Base-by-base conservation (phyloP, 495 filamentous ascomycete genomes). In the Lindgomyces ingoldianus region DNA sequence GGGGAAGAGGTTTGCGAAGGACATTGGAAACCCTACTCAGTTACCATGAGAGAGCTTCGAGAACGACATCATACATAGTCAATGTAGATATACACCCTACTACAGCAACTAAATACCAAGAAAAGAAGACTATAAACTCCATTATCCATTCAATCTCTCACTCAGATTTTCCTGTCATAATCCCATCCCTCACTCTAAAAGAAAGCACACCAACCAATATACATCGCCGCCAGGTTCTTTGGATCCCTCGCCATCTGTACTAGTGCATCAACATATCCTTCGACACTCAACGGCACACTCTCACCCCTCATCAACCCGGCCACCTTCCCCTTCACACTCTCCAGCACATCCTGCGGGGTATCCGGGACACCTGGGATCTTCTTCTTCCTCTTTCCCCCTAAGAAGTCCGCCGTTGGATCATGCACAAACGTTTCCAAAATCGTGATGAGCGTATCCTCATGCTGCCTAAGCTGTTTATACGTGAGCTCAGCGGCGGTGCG, bases 161-260 rank as follows among this genome's bases (percentile, higher is more conserved):
- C 33, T 6, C 33, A n/a, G n/a, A n/a, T n/a, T n/a, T n/a, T n/a
- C 33, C 6, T 14, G 14, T 14, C 33, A 39, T 39, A 6, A 6
- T 6, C 33, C 6, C 33, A 6, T 14, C 33, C n/a, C 44, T n/a
- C 44, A 4, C 8, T 46, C 77, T 68, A 97, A 66, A 96, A 86
- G 72, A 97, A 98, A 21, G 93, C 83, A 81, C 91, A 96, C 94
- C 94, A 98, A 24, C 94, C 94, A 77, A 98, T 94, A 76, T 98
- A 98, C 94, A 98, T 98, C 4, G 82, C 82, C 16, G 89, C 83
- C 74, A 99, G 77, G 69, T 90, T 93, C 69, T 72, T 83, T 47
- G 86, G 85, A 74, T 89, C 82, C 21, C 87, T 88, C 64, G 94
- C 93, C 77, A 91, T 86, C 75, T 87, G 80, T 55, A 98, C 91